Evolutionary conservation across 306 rosid genomes (phyloP), one percentile per base, ranked within the genome.

Genomic region (Dicorynia guianensis): DNA sequence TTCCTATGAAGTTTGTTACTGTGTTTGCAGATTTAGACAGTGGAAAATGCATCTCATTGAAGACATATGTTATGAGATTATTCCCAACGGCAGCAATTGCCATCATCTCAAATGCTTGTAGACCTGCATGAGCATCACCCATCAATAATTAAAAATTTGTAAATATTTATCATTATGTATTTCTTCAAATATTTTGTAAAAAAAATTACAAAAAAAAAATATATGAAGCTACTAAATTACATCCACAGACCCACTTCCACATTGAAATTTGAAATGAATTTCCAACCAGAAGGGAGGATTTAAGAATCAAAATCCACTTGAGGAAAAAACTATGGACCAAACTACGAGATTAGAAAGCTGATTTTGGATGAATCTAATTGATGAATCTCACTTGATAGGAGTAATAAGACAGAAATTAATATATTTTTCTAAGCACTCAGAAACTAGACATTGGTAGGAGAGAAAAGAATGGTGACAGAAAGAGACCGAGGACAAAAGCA

Each of bases 61-160:
- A 63, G 18, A 89, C 81, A 53, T 85, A 89, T 12, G 89, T 89
- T 49, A 89, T 87, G 30, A 89, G 86, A 67, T 87, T 89, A 67
- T 86, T 89, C 70, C 91, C 89, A 48, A 89, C 91, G 4, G 83
- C 91, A 17, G 89, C 91, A 71, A 89, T 82, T 14, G 89, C 93
- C 89, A 89, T 85, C 88, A 86, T 89, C 86, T 89, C 93, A 67
- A 89, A 82, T 34, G 88, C 91, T 71, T 89, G 93, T 12, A 89
- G 89, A 34, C 93, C 93, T 86, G 66, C 20, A 25, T 25, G 30
- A 25, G 30, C 30, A 11, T 7, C 62, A 67, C 39, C 30, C 79
- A 79, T 34, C 43, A 63, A 44, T 56, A 49, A 59, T 25, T 34
- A 35, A 53, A 30, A 1, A 39, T 11, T 52, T 53, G 50, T 30